phyloP scores from a whole-genome alignment of 106 monocot genomes.

The Agapanthus africanus region DNA sequence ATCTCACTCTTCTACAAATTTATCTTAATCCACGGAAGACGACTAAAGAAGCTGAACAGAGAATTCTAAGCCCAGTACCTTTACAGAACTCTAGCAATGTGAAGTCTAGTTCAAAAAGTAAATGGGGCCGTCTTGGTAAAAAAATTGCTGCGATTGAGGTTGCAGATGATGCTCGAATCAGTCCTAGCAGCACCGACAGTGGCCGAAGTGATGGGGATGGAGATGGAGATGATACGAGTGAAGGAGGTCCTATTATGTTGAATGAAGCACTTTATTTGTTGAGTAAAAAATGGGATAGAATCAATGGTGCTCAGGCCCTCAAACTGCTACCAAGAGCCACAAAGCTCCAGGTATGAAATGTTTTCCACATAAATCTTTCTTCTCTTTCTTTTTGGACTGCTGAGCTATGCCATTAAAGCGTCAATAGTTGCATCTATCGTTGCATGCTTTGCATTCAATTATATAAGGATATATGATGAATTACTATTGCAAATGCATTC shows the following conservation, averaged over 20 bases:
- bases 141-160: conserved; percentile 84
- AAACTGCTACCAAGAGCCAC: conserved; percentile 77
- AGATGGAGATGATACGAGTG: conserved; percentile 51
- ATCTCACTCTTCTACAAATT: conserved; percentile 88
- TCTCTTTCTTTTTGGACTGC: background rate
- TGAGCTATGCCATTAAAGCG: background rate
- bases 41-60: conserved; percentile 52
- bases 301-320: conserved; percentile 96
- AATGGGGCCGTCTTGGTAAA: conserved; percentile 39
- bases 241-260: conserved; percentile 71
- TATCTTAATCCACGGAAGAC: conserved; percentile 75
- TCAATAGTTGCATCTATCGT: background rate
- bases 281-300: conserved; percentile 90
- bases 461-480: background rate
- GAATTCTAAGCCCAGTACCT: conserved; percentile 22
- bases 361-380: background rate
- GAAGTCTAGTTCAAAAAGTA: conserved; percentile 36
- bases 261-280: conserved; percentile 86
- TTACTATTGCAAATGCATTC: background rate
- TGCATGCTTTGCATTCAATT: background rate
- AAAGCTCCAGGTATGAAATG: conserved; percentile 71
- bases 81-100: conserved; percentile 34
- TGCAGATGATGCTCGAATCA: conserved; percentile 59
- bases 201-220: conserved; percentile 83
- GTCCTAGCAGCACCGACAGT: conserved; percentile 82